Base-by-base conservation (phyloP, 225 moss, liverwort and hornwort species). In the Thuidium tamariscinum region DNA sequence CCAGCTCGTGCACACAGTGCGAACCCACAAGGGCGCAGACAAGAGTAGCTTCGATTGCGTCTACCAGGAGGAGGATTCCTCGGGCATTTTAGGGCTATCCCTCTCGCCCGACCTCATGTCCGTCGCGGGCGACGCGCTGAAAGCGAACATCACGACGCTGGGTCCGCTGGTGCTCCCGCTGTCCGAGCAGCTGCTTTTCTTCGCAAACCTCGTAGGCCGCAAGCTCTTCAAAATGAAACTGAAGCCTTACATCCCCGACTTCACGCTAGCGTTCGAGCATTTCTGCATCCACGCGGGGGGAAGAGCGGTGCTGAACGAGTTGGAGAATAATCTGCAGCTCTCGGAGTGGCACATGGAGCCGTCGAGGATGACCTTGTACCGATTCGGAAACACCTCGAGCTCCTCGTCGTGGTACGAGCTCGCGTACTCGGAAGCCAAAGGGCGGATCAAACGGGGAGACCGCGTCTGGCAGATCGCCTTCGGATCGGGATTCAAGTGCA, bases 401-500 rank as follows among this genome's bases (percentile, higher is more conserved):
- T 94, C 93, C 80, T 97, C 96, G 23, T 81, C 94, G 16, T 97
- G 96, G 96, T 97, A 97, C 65, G 95, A 95, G 77, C 83, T 97
- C 22, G 95, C 95, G 7, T 97, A 95, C 68, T 91, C 91, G 1
- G 95, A 97, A 57, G 89, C 92, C 5, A 94, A 95, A 54, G 96
- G 96, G 11, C 85, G 95, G 26, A 92, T 95, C 39, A 91, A 77
- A 30, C 87, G 89, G 44, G 96, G 95, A 16, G 95, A 97, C 71
- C 93, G 95, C 15, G 84, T 97, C 46, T 97, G 95, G 96, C 96
- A 97, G 71, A 95, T 95, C 59, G 96, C 95, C 32, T 97, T 97
- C 70, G 95, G 95, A 2, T 95, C 95, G 8, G 95, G 95, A 7
- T 95, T 96, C 92, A 95, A 95, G 88, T 96, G 96, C 85, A 96